Evolutionary conservation across 2,329 filamentous ascomycete genomes (phyloP), one percentile per base, ranked within the genome.

Genomic region (Fusarium nisikadoi): DNA sequence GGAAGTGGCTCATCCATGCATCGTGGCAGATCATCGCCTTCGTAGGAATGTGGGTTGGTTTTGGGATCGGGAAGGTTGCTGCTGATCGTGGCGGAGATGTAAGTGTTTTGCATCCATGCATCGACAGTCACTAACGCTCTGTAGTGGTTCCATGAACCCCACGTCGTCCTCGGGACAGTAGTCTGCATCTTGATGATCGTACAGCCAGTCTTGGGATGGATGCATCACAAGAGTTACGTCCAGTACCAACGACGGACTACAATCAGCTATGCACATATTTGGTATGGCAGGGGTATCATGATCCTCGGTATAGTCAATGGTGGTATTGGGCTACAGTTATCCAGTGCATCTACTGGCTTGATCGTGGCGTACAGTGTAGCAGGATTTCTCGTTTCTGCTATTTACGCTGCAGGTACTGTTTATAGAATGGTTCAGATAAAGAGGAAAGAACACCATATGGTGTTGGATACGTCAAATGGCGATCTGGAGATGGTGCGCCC

Each of bases 41-140:
- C 19, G 2, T 42, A 1, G 43, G 36, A 1, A 63, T 63, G 60
- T 63, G 60, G 36, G 12, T 62, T 33, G 60, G 60, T 1, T 50
- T 63, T 38, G 60, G 55, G 2, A 14, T 63, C 13, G 60, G 60
- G 5, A 63, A 61, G 10, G 8, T 43, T 11, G 55, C 60, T 7
- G 60, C 60, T 4, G 60, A 63, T 10, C 60, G 56, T 12, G 43
- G 10, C 8, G 60, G 36, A n/a, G 55, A 63, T 25, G 60, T 62
- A 36, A 49, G 60, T 42, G 5, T 1, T 1, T 8, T 20, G 3
- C 7, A 36, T 27, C 5, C 8, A 29, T 11, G 0, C 10, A 2
- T 10, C 2, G 17, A 8, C 6, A 43, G 3, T 38, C 8, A 0
- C 43, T 63, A 25, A 61, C 31, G 4, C 1, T 41, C 1, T 36